These are phyloP conservation scores for Trichosporon coremiiforme DNA, from an alignment of 1,284 basidiomycete species.

Conservation along the genomic window DNA sequence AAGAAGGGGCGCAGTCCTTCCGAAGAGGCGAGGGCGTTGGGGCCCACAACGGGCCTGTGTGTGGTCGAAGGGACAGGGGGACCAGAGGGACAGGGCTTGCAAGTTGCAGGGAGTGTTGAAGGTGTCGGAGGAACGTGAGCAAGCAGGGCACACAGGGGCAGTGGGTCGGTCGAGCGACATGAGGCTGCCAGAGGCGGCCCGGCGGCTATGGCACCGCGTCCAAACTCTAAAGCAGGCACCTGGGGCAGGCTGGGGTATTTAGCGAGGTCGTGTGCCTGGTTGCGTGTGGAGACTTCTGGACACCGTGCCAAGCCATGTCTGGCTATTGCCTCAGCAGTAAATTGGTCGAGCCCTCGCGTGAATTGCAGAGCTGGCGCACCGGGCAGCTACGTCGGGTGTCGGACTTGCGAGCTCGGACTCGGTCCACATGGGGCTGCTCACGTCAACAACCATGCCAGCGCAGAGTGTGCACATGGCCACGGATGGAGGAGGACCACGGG, in stretches of 20 bases:
- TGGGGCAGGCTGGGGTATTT: not conserved
- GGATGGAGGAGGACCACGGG: not conserved
- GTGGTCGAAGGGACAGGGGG: not conserved
- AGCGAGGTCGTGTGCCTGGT: slow-evolving; percentile 4
- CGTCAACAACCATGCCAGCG: not conserved
- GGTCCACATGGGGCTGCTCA: not conserved
- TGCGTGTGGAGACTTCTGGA: too few species aligned
- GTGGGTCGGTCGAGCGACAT: not conserved
- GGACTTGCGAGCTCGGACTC: not conserved
- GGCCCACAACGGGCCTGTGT: slow-evolving; percentile 5
- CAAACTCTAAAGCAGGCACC: not conserved
- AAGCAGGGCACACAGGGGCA: not conserved
- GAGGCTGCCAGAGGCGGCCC: not conserved
- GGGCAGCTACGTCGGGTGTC: not conserved
- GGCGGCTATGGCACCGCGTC: not conserved
- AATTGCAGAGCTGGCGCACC: not conserved
- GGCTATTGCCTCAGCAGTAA: not conserved
- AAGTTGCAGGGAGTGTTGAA: not conserved
- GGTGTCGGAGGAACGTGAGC: not conserved
- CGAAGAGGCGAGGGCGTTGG: slow-evolving; percentile 8
- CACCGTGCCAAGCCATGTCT: slow-evolving; percentile 3
- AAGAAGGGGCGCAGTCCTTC: slow-evolving; percentile 5
- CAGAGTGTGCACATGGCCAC: not conserved
- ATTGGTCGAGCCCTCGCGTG: not conserved
- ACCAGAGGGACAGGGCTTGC: too few species aligned